Evolutionary conservation across 805 yeast genomes (phyloP), one percentile per base, ranked within the genome.

Genomic region (Maudiozyma barnettii): DNA sequence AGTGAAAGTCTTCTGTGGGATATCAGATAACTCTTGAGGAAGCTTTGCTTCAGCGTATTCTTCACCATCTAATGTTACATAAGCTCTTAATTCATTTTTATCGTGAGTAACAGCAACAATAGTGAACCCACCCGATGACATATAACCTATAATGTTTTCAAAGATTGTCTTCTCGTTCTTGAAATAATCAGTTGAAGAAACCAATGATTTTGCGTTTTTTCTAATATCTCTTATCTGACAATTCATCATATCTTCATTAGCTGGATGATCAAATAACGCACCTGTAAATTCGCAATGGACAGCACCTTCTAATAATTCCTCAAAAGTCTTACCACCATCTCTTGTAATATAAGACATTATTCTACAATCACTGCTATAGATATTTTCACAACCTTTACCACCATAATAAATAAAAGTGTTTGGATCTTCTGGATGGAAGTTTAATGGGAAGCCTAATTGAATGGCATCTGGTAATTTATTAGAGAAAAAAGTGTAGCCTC

Each of bases 11-110:
- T 76, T 78, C 52, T 81, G 82, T 33, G 73, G 70, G 39, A 76
- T 76, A 21, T 82, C 78, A 6, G 74, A 66, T 54, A 84, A 70
- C 35, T 77, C 76, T 40, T 61, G 61, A 1, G 99, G 98, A 65
- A 88, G 82, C 49, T 76, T 72, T 0, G 93, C 93, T 49, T 77
- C 83, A 0, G 95, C 87, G 73, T 82, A 93, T 9, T 66, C 70
- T 4, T 58, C 51, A 18, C 98, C 98, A 64, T 91, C 91, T 16
- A 79, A 75, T 1, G 96, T 81, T 1, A 88, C 88, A 54, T 72
- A 75, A 0, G 95, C 91, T 45, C 74, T 73, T 46, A 89, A 67
- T 6, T 78, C 70, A 2, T 71, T 70, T 21, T 75, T 76, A 13
- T 70, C 77, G 14, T 68, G 66, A 30, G 75, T 66, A 2, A 77